These are phyloP conservation scores for Reticulascus tulasneorum DNA, from an alignment of 2,329 filamentous ascomycete species.

Conservation along the genomic window DNA sequence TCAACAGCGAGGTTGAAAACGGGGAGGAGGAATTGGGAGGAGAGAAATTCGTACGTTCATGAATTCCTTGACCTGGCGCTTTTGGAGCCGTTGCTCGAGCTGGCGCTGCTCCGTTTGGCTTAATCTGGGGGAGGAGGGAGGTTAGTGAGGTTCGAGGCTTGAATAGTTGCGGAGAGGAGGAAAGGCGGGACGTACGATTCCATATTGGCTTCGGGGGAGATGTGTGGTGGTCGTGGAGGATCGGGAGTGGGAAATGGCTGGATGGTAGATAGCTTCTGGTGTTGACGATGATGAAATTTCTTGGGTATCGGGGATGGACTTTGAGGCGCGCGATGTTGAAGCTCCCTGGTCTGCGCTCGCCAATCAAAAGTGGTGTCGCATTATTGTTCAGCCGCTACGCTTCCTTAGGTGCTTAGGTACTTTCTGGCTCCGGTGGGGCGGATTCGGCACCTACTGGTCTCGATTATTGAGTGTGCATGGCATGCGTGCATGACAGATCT, in stretches of 20 bases:
- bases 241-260: neutral
- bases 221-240: neutral
- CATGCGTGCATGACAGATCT: too few species aligned
- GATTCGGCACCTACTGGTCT: too few species aligned
- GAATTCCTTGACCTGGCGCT: conserved; percentile 98
- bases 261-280: neutral
- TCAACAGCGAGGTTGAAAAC: conserved; percentile 22
- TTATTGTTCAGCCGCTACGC: too few species aligned
- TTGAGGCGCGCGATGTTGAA: conserved; percentile 2
- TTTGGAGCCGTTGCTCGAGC: conserved; percentile 91
- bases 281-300: conserved; percentile 17
- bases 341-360: conserved; percentile 6
- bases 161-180: conserved; percentile 2
- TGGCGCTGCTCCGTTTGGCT: conserved; percentile 80
- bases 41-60: conserved; percentile 68
- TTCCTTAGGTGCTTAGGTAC: too few species aligned
- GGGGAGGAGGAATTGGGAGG: neutral
- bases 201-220: conserved; percentile 8
- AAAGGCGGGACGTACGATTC: conserved; percentile 15
- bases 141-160: conserved; percentile 14
- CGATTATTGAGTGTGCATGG: too few species aligned
- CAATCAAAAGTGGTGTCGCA: conserved; percentile 3
- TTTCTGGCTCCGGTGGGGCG: too few species aligned
- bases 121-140: conserved; percentile 43
- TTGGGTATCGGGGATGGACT: conserved; percentile 9